Percentiles rank a stretch among this genome's conserved stretches.
Conservation (phyloP, 2,329 filamentous ascomycete genomes). For the Paecilomyces variotii region DNA sequence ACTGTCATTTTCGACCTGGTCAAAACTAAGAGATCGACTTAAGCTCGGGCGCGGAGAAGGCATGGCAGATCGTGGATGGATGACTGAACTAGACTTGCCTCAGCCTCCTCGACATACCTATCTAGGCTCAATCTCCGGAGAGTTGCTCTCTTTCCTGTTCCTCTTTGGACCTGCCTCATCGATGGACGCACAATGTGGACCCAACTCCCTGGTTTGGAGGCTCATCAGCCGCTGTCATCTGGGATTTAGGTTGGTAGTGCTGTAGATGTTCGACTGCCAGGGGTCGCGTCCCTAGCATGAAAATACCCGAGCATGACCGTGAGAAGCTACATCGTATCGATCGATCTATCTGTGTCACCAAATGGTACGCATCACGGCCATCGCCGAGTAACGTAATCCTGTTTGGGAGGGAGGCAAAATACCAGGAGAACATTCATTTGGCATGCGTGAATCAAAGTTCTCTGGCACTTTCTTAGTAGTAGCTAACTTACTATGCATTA, state of each 20-base stretch:
- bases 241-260: neutral
- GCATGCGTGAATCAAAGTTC: neutral
- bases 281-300: neutral
- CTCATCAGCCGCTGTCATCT: neutral
- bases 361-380: neutral
- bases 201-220: neutral
- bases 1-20: neutral
- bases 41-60: no score
- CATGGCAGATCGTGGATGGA: no score
- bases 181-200: neutral
- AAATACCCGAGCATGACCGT: neutral
- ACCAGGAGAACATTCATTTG: neutral
- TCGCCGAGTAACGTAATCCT: neutral
- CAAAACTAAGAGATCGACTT: neutral
- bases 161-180: neutral
- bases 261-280: neutral
- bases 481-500: neutral
- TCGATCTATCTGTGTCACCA: neutral
- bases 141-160: neutral
- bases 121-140: neutral
- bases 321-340: neutral
- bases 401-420: no score
- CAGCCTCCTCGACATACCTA: neutral
- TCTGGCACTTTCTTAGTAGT: neutral
- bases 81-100: neutral